Base-by-base conservation (phyloP, 2,329 filamentous ascomycete genomes). In the Colletotrichum trifolii region DNA sequence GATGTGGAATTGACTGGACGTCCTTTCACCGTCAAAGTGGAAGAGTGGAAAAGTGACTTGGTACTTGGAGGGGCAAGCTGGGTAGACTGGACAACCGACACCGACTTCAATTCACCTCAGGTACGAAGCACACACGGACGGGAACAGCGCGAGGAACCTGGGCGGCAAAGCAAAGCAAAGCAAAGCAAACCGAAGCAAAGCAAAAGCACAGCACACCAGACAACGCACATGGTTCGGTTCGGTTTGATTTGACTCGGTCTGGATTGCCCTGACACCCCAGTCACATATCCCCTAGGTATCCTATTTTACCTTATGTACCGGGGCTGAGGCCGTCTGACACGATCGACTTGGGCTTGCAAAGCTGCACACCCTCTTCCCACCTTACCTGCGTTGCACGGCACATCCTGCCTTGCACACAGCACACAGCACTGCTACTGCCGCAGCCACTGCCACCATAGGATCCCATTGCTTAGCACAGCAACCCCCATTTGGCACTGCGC, bases 61-160 rank as follows among this genome's bases (percentile, higher is more conserved):
- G 25, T 25, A 25, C 25, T 25, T 25, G 25, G 25, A 25, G 25
- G 25, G 25, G 25, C 25, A 25, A 25, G 25, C 25, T 25, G 25
- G 25, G 25, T 25, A 25, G 25, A 64, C 61, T 61, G 57, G 62
- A 62, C 62, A 65, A 65, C 62, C 62, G 62, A 62, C 62, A 65
- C 62, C 62, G 57, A 62, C 62, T 60, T 56, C 43, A 38, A 60
- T 25, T 25, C 25, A 25, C 25, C 25, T 25, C 25, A 25, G n/a
- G 42, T 35, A 47, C 7, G 34, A 34, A 17, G 54, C 40, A 56
- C 43, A 33, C 34, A 48, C 36, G 36, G 34, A 25, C 25, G 25
- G 25, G 25, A 25, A 25, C 49, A 53, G 33, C 11, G 34, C 36
- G 36, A 53, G 25, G 4, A 25, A 25, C 25, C 25, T 25, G 25